These are phyloP conservation scores for Xerocomellus amylosporus DNA, from an alignment of 768 basidiomycete species.

Conservation along the genomic window DNA sequence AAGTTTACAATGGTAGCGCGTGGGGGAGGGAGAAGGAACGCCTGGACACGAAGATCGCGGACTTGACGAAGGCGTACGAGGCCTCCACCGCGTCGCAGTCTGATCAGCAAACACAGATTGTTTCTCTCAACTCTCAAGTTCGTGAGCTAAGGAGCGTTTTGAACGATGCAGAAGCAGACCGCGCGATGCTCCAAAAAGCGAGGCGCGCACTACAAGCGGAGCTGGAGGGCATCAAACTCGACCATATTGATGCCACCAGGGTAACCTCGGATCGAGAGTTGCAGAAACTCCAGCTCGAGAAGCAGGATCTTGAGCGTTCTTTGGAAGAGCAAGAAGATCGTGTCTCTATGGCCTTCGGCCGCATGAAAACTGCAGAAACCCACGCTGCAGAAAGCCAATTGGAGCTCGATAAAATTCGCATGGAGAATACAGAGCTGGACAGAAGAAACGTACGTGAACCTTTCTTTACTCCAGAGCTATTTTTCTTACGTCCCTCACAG, in stretches of 20 bases:
- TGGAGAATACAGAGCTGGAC: slow-evolving; percentile 82
- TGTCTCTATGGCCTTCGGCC: slow-evolving; percentile 65
- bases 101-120: slow-evolving; percentile 83
- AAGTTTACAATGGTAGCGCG: slow-evolving; percentile 69
- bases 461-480: neutral
- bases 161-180: slow-evolving; percentile 83
- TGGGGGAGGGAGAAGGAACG: slow-evolving; percentile 91
- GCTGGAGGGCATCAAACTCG: slow-evolving; percentile 75
- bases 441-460: slow-evolving; percentile 60
- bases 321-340: slow-evolving; percentile 78
- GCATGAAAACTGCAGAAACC: slow-evolving; percentile 78
- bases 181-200: slow-evolving; percentile 75
- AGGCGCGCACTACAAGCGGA: slow-evolving; percentile 77
- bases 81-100: slow-evolving; percentile 65
- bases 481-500: slow-evolving; percentile 36
- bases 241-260: slow-evolving; percentile 66
- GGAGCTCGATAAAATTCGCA: slow-evolving; percentile 70
- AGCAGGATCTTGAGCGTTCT: slow-evolving; percentile 76
- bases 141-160: slow-evolving; percentile 76
- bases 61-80: slow-evolving; percentile 74
- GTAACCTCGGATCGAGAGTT: slow-evolving; percentile 70
- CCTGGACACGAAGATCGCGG: slow-evolving; percentile 76
- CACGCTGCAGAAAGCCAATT: slow-evolving; percentile 73
- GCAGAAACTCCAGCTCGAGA: slow-evolving; percentile 73
- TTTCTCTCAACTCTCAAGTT: slow-evolving; percentile 80